phyloP scores from a whole-genome alignment of 805 yeast species.

The Yarrowia bubula region DNA sequence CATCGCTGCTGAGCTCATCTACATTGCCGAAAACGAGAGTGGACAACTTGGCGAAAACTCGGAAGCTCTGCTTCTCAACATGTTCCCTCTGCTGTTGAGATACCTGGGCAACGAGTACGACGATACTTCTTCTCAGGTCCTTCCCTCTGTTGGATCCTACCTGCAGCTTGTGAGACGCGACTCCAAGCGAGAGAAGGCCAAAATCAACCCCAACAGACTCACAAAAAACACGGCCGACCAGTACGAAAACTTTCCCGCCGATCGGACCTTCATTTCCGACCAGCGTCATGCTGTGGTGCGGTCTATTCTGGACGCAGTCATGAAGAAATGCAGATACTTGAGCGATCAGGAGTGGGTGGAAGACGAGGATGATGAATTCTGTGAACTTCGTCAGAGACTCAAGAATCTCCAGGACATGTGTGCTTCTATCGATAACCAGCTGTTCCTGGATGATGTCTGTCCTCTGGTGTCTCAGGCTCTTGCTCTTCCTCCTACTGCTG shows the following conservation, averaged over 20 bases:
- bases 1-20: constrained; percentile 72
- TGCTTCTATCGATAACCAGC: constrained; percentile 55
- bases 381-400: constrained; percentile 71
- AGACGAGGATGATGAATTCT: constrained; percentile 74
- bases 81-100: constrained; percentile 70
- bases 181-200: constrained; percentile 49
- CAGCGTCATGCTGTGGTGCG: constrained; percentile 54
- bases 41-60: constrained; percentile 27
- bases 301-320: constrained; percentile 63
- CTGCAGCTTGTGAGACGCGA: constrained; percentile 57
- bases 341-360: constrained; percentile 60
- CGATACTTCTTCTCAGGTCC: constrained; percentile 79
- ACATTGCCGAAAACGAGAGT: constrained; percentile 53
- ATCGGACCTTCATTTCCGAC: constrained; percentile 37
- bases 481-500: constrained; percentile 36
- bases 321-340: constrained; percentile 77
- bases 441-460: constrained; percentile 60
- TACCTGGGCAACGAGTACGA: constrained; percentile 82
- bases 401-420: constrained; percentile 83
- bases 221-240: constrained; percentile 36
- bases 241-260: constrained; percentile 35
- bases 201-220: constrained; percentile 43
- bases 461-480: constrained; percentile 55
- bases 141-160: constrained; percentile 75
- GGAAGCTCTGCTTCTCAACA: constrained; percentile 51